phyloP scores from a whole-genome alignment of 768 basidiomycete genomes.

The Kwoniella sp. region DNA sequence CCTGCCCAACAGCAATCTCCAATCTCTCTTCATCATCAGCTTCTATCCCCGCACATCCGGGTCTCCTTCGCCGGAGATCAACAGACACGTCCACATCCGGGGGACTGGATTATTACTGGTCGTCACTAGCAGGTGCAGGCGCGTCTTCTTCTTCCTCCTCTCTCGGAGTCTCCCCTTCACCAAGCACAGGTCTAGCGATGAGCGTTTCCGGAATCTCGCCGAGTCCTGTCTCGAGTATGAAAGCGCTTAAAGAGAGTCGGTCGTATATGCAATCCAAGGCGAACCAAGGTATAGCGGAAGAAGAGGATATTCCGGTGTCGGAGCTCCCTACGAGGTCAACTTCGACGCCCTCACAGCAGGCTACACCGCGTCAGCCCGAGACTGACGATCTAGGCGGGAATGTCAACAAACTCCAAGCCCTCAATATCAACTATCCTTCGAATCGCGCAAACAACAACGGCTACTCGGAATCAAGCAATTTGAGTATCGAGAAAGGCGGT shows the following conservation, averaged over 20 bases:
- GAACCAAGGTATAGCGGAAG: neutral
- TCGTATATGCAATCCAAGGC: neutral
- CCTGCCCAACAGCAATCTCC: constrained; percentile 28
- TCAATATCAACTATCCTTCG: constrained; percentile 10
- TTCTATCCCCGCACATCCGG: constrained; percentile 17
- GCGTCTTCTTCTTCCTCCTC: constrained; percentile 41
- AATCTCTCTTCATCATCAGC: constrained; percentile 19
- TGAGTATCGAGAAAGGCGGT: neutral
- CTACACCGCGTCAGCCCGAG: constrained; percentile 10
- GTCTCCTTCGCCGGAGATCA: constrained; percentile 26
- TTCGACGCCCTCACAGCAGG: neutral
- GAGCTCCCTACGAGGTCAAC: neutral
- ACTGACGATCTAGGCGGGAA: neutral
- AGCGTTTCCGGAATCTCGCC: neutral
- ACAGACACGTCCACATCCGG: constrained; percentile 41
- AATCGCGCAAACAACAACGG: neutral
- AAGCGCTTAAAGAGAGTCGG: neutral
- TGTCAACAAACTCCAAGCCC: neutral
- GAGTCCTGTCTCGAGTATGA: neutral
- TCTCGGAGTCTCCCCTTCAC: constrained; percentile 32
- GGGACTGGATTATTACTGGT: constrained; percentile 47
- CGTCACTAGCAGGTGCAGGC: constrained; percentile 33
- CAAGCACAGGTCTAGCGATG: constrained; percentile 5
- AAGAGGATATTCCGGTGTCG: neutral
- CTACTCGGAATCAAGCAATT: neutral